Evolutionary conservation across 495 filamentous ascomycete genomes (phyloP), one percentile per base, ranked within the genome.

Genomic region (Polyplosphaeria fusca): DNA sequence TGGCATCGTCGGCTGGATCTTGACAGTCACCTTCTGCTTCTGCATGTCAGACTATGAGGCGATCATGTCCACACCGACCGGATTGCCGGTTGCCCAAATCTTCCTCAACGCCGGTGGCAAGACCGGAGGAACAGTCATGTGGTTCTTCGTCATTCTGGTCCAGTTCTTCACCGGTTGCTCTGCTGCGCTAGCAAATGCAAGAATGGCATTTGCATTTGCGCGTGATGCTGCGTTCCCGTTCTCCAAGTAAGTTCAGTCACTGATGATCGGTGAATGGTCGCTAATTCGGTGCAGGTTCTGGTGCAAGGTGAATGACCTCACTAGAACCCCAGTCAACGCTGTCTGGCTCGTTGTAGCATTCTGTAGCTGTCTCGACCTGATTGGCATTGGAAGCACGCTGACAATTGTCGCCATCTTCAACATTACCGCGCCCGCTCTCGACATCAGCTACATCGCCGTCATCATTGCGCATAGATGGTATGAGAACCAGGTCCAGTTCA

Each of bases 151-250:
- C 18, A 83, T 86, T 49, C 73, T 87, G 0, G 81, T 88, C 1
- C 85, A 87, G 52, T 81, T 85, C 67, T 87, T 88, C 70, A 87
- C 85, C 9, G 83, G 85, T 9, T 84, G 83, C 49, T 82, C 83
- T 13, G 85, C 85, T 5, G 81, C 87, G 81, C 62, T 88, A 26
- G 85, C 84, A 54, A 82, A 86, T 63, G 86, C 84, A 11, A 71
- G 85, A 57, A 88, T 88, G 85, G 83, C 84, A 4, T 88, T 81
- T 64, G 85, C 85, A 3, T 88, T 88, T 70, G 79, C 85, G 24
- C 74, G 85, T 30, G 85, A 88, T 56, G 77, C 81, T n/a, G 85
- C 82, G 0, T 73, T 88, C 19, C 85, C 85, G 13, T 86, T 86
- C 58, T 87, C 85, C 2, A 65, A 68, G 79, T 84, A 74, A 40